These are phyloP conservation scores for Cercophora samala DNA, from an alignment of 495 filamentous ascomycete species.

Conservation along the genomic window DNA sequence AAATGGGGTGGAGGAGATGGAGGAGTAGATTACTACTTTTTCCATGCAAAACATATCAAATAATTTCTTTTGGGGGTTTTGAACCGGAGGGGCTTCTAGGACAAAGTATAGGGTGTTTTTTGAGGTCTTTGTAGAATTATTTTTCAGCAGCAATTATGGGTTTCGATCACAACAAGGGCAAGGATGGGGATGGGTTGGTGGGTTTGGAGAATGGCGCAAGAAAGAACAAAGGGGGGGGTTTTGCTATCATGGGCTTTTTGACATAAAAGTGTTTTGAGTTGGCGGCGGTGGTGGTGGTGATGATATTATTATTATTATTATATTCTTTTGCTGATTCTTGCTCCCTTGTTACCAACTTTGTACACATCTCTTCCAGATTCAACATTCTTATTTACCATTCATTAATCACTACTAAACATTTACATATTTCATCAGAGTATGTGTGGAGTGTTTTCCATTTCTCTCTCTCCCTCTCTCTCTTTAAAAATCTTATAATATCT, in stretches of 20 bases:
- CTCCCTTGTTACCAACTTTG: no score
- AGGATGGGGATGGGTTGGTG: background rate
- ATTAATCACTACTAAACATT: background rate
- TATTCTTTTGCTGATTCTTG: background rate
- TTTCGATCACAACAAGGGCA: no score
- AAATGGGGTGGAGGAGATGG: slow-evolving; percentile 12
- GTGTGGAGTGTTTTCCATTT: background rate
- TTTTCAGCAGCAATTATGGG: no score
- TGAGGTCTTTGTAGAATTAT: no score
- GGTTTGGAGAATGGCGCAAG: background rate
- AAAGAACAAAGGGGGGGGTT: background rate
- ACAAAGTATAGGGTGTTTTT: no score
- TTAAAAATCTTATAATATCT: background rate
- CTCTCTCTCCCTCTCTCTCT: background rate
- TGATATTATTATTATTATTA: background rate
- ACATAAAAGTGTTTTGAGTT: background rate
- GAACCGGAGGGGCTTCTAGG: no score
- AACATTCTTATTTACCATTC: background rate
- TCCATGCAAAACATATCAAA: no score
- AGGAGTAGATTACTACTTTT: background rate
- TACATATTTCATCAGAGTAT: background rate
- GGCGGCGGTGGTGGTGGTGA: background rate
- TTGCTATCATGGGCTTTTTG: background rate
- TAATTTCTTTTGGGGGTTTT: no score
- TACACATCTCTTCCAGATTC: background rate